These are phyloP conservation scores for Melaleuca quinquenervia DNA, from an alignment of 345 rosid genomes.

Conservation along the genomic window DNA sequence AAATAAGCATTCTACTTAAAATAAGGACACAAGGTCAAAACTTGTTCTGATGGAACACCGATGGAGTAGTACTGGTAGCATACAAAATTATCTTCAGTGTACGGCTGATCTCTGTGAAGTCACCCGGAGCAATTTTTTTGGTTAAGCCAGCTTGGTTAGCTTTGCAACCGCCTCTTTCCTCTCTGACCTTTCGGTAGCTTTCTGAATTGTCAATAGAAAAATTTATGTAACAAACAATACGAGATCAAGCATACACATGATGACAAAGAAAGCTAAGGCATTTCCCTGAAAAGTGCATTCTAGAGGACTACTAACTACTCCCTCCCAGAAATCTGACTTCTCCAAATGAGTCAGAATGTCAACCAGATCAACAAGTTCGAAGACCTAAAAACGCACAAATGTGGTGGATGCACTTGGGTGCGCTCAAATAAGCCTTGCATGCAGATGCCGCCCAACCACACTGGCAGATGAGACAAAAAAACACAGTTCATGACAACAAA, in stretches of 20 bases:
- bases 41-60: too few species aligned
- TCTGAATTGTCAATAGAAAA: constrained; percentile 29
- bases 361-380: constrained; percentile 85
- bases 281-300: not conserved
- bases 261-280: not conserved
- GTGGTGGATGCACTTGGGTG: not conserved
- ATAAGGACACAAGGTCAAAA: too few species aligned
- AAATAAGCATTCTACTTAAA: too few species aligned
- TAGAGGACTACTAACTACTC: constrained; percentile 73
- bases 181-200: constrained; percentile 98
- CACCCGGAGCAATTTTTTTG: constrained; percentile 89
- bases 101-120: constrained; percentile 85
- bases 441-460: not conserved
- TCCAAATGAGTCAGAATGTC: constrained; percentile 93
- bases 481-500: not conserved
- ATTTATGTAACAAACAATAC: not conserved
- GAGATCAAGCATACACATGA: not conserved
- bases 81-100: constrained; percentile 87
- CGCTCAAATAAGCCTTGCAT: not conserved
- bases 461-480: not conserved
- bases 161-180: constrained; percentile 95
- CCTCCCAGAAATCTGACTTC: constrained; percentile 97
- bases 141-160: constrained; percentile 86
- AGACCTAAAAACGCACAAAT: not conserved
- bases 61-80: too few species aligned